Conservation (phyloP, 495 filamentous ascomycete species). For the Podospora conica region DNA sequence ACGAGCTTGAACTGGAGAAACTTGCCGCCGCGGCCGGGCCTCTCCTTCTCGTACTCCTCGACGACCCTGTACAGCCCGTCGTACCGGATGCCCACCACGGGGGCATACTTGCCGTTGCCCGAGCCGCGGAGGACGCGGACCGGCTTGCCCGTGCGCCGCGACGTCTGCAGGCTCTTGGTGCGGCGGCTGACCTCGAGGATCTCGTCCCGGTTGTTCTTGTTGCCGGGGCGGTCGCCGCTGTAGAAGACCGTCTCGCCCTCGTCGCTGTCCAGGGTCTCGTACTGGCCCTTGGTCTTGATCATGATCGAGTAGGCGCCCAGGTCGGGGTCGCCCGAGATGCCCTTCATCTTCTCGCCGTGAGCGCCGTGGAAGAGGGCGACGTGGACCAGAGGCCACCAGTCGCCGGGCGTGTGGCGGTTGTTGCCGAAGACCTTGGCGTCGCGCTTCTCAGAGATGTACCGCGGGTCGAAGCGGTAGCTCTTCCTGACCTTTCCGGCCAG, state of each 20-base stretch:
- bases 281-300: constrained; percentile 34
- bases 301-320: constrained; percentile 44
- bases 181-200: constrained; percentile 20
- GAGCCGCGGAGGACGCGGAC: constrained; percentile 44
- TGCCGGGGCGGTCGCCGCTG: constrained; percentile 34
- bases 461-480: not conserved
- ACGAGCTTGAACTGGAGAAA: constrained; percentile 42
- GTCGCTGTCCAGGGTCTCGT: constrained; percentile 42
- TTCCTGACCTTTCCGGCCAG: not conserved
- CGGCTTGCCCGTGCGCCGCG: constrained; percentile 18
- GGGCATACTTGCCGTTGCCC: constrained; percentile 20
- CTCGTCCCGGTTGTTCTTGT: constrained; percentile 18
- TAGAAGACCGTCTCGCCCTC: constrained; percentile 41
- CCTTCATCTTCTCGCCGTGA: constrained; percentile 39
- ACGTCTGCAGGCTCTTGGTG: constrained; percentile 34
- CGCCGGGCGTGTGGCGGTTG: constrained; percentile 39
- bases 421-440: constrained; percentile 38
- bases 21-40: constrained; percentile 20
- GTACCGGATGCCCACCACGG: constrained; percentile 42
- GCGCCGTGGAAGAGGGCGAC: constrained; percentile 46
- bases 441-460: constrained; percentile 7
- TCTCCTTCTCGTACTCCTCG: not conserved
- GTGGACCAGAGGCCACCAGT: constrained; percentile 47
- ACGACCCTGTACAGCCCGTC: constrained; percentile 48
- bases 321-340: constrained; percentile 37